Base-by-base conservation (phyloP, 306 rosid genomes). In the Luffa acutangula region DNA sequence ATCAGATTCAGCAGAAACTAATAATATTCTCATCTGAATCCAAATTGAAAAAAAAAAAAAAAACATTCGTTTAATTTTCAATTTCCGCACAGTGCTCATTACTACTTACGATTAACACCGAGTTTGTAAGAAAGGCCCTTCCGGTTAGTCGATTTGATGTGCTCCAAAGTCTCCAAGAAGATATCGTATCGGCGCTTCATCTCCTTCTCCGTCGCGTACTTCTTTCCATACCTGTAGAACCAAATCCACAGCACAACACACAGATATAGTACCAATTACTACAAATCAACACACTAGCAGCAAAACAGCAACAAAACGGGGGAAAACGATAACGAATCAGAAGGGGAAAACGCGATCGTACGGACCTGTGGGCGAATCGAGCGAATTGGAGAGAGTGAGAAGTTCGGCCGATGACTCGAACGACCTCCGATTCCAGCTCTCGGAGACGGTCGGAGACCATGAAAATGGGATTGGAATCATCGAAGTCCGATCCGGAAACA, bases 391-490 rank as follows among this genome's bases (percentile, higher is more conserved):
- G 78, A 71, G 92, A 90, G 17, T 78, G 87, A 77, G 82, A 80
- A 53, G 86, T 78, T 63, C 45, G 82, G 12, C 98, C 98, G 56
- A 94, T 62, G 80, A 88, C 91, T 18, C 79, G 85, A 58, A 83
- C 78, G 46, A 92, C 80, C 36, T 86, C 83, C 3, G 85, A 78
- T 58, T 93, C 91, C 51, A 86, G 2, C 4, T 87, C 87, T 2
- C 74, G 85, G 77, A 87, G 88, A 31, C 77, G 76, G 72, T 89
- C 92, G 5, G 98, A 80, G 0, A 79, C 92, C 80, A 89, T 34
- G 3, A 86, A 80, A 81, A 94, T 90, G 9, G 94, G 96, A 49
- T 94, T 94, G 49, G 94, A 69, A 15, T 92, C 97, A 2, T 90
- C 91, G 86, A 92, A 89, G 84, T 51, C 84, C 14, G 90, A 79